phyloP scores from a whole-genome alignment of 2,329 filamentous ascomycete genomes.

The Fusarium sp. region DNA sequence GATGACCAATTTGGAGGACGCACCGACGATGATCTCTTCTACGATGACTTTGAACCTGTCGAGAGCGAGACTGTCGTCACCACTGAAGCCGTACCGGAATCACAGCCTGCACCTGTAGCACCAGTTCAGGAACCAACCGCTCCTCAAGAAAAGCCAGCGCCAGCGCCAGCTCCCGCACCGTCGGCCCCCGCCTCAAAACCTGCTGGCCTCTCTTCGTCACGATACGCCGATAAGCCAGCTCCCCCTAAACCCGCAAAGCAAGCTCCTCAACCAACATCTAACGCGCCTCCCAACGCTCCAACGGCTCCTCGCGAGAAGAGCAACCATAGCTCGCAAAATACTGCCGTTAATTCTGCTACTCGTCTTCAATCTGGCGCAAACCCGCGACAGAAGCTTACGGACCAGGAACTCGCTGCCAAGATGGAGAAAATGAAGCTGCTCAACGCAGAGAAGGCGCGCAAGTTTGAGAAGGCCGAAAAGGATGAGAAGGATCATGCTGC shows the following conservation, averaged over 20 bases:
- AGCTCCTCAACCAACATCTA: conserved; percentile 28
- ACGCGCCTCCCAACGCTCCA: conserved; percentile 46
- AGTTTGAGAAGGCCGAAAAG: conserved; percentile 66
- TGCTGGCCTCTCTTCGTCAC: conserved; percentile 43
- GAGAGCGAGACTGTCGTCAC: conserved; percentile 47
- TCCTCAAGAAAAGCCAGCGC: conserved; percentile 19
- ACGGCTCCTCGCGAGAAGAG: conserved; percentile 44
- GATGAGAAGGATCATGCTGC: conserved; percentile 65
- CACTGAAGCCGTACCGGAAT: conserved; percentile 27
- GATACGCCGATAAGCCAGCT: conserved; percentile 47
- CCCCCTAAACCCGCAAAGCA: conserved; percentile 28
- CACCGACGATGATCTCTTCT: conserved; percentile 70
- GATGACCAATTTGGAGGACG: conserved; percentile 69
- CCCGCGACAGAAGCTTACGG: conserved; percentile 68
- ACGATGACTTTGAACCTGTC: conserved; percentile 69
- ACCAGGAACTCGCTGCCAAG: conserved; percentile 65
- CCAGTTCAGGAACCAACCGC: conserved; percentile 3
- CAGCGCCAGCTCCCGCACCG: conserved; percentile 14
- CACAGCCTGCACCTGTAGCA: not conserved
- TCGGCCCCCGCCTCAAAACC: conserved; percentile 24
- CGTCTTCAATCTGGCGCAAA: conserved; percentile 65
- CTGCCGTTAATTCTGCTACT: conserved; percentile 49
- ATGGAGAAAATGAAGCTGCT: conserved; percentile 70
- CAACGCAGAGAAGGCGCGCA: conserved; percentile 65
- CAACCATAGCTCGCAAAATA: conserved; percentile 38